Evolutionary conservation across 345 rosid genomes (phyloP).

Genomic region (Turritis glabra): DNA sequence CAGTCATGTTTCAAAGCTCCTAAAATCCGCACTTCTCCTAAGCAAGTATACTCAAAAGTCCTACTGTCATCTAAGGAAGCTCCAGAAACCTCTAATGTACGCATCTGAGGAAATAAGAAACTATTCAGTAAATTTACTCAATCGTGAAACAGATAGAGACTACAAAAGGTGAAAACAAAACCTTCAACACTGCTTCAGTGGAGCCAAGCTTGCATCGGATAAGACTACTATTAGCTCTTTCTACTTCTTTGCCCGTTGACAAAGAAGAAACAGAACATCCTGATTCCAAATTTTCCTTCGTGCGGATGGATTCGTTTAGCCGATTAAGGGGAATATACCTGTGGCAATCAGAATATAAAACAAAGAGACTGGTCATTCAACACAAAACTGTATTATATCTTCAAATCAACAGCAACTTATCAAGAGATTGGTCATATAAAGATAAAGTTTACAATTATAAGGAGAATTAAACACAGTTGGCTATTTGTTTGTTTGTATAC

Average conservation of each 20-base stretch:
- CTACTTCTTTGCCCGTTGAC: slow-evolving; percentile 54
- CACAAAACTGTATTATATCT: neutral
- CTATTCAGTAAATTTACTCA: slow-evolving; percentile 6
- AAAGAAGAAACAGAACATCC: slow-evolving; percentile 63
- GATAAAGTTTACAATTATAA: neutral
- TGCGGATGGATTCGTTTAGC: slow-evolving; percentile 40
- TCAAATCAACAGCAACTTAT: neutral
- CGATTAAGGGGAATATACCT: slow-evolving; percentile 86
- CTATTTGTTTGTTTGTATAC: slow-evolving; percentile 3
- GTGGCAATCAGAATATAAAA: slow-evolving; percentile 35
- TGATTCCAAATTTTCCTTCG: slow-evolving; percentile 42
- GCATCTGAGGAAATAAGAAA: slow-evolving; percentile 52
- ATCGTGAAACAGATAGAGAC: slow-evolving; percentile 1
- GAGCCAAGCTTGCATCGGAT: slow-evolving; percentile 69
- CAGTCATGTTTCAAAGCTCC: slow-evolving; percentile 79
- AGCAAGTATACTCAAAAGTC: slow-evolving; percentile 77
- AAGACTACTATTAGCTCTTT: slow-evolving; percentile 60
- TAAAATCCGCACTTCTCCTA: slow-evolving; percentile 86
- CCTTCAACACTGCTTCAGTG: slow-evolving; percentile 79
- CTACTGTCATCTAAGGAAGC: slow-evolving; percentile 58
- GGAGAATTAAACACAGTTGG: neutral
- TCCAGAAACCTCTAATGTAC: slow-evolving; percentile 57
- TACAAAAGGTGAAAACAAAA: slow-evolving; percentile 27
- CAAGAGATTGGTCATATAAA: neutral
- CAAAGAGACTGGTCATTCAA: slow-evolving; percentile 13